A percentile compares a stretch with the other conserved stretches of the same genome.
phyloP scores from a whole-genome alignment of 23 red algal genomes.

The Gracilaria gracilis region DNA sequence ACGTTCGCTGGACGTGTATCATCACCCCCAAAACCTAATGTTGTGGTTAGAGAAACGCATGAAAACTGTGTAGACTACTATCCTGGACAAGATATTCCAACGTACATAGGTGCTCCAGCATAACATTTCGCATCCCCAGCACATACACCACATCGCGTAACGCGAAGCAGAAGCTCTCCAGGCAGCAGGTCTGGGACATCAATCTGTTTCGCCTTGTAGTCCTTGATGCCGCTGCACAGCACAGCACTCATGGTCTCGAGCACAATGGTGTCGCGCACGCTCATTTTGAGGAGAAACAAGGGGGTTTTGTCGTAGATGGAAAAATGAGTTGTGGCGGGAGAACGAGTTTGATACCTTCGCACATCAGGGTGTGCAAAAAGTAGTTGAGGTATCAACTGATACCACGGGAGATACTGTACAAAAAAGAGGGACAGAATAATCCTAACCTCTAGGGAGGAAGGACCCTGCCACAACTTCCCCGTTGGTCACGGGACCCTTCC shows the following conservation, averaged over 20 bases:
- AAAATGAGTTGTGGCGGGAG: too few relatives aligned
- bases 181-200: slow-evolving; percentile 39
- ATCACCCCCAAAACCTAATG: slow-evolving; percentile 79
- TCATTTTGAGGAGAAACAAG: slow-evolving; percentile 31
- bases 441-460: too few relatives aligned
- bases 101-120: slow-evolving; percentile 62
- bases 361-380: too few relatives aligned
- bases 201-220: slow-evolving; percentile 38
- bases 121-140: slow-evolving; percentile 90
- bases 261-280: slow-evolving; percentile 60
- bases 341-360: too few relatives aligned
- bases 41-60: neutral
- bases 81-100: neutral
- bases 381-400: too few relatives aligned
- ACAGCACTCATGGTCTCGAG: slow-evolving; percentile 62
- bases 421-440: too few relatives aligned
- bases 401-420: too few relatives aligned
- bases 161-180: slow-evolving; percentile 69
- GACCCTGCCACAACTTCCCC: too few relatives aligned
- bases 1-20: slow-evolving; percentile 64
- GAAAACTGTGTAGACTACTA: too few relatives aligned
- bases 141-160: slow-evolving; percentile 79
- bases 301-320: too few relatives aligned
- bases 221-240: slow-evolving; percentile 62
- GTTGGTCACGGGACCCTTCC: too few relatives aligned